Base-by-base conservation (phyloP, 345 rosid species). In the Lagerstroemia speciosa region DNA sequence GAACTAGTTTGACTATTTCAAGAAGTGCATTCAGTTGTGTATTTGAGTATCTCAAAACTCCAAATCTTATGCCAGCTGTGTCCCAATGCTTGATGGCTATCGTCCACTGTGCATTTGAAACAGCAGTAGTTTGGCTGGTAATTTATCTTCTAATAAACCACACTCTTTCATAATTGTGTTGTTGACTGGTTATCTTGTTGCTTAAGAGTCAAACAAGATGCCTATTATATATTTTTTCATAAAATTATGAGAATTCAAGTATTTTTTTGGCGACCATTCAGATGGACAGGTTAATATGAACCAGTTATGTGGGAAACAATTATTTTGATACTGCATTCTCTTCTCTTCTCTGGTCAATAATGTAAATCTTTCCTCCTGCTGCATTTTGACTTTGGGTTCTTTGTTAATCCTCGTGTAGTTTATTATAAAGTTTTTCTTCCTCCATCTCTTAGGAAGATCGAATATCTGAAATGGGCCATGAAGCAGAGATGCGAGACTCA, bases 1-100 rank as follows among this genome's bases (percentile, higher is more conserved):
- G 83, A 67, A 69, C 81, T 66, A 75, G 81, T 72, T 80, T 84
- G 69, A 83, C 87, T 68, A 82, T 88, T 53, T 81, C 92, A 64
- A 92, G 96, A 81, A 95, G 99, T 87, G 96, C 99, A 75, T 95
- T 95, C 83, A 78, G 96, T 75, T 95, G 98, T 77, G 98, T 79
- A 67, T 95, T 95, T 73, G 99, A 95, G 73, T 95, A 95, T 80
- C 82, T 95, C 70, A 95, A 92, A 85, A 90, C 96, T 69, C 91
- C 97, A 83, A 86, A 86, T 78, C 96, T 93, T 64, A 74, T 81
- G 83, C 92, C 97, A 36, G 91, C 98, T 68, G 97, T 93, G 70
- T 89, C 84, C 74, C 96, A 90, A 74, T 93, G 98, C 80, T 80
- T 93, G 83, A 85, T 82, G 19, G 98, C 97, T 64, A 81, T 92